Base-by-base conservation (phyloP, 805 yeast genomes). In the Hanseniaspora pseudoguilliermondii region DNA sequence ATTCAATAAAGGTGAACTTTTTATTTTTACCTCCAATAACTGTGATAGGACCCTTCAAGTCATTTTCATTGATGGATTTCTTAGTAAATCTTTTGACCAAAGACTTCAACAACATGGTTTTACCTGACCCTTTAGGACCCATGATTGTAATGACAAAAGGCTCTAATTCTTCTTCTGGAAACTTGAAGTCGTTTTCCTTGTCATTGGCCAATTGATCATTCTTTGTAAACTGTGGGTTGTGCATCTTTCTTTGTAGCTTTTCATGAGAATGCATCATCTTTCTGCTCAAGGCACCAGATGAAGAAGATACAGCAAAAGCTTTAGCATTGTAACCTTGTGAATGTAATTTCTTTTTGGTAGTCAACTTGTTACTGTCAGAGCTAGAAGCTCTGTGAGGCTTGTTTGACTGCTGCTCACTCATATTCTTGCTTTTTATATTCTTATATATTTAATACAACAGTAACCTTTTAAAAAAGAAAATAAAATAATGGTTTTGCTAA, bases 91-190 rank as follows among this genome's bases (percentile, higher is more conserved):
- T 74, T 69, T 91, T 78, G 6, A 93, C 88, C 55, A 93, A 73
- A 7, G 97, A 88, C 67, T 88, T 84, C 64, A 93, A 87, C 64
- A 93, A 74, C 0, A 97, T 91, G 16, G 97, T 81, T 66, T 93
- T 93, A 60, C 99, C 99, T 0, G 97, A 93, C 16, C 99, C 99
- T 10, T 96, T 95, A 13, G 99, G 99, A 0, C 99, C 99, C 13
- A 93, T 96, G 8, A 93, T 95, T 0, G 96, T 96, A 25, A 93
- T 88, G 57, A 93, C 82, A 23, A 93, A 84, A 43, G 99, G 99
- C 21, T 97, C 97, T 4, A 97, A 96, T 62, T 87, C 95, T 65
- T 91, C 96, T 57, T 91, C 97, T 0, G 97, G 97, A 53, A 53
- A 53, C 27, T 44, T 53, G 34, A 53, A 53, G 10, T 53, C 56